phyloP scores from a whole-genome alignment of 176 grass and related monocot genomes.

The Hordeum marinum region DNA sequence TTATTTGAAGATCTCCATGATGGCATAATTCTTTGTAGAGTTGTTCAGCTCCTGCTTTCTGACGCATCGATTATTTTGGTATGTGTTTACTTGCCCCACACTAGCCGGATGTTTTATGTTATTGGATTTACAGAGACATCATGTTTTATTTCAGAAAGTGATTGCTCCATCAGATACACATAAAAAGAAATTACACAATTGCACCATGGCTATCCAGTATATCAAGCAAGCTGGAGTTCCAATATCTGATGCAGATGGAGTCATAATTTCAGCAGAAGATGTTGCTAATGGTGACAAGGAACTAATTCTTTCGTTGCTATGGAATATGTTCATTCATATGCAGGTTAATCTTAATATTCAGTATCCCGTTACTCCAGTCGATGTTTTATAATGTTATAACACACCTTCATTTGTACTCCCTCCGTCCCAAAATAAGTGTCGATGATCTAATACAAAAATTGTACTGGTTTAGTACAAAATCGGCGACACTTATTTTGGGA shows the following conservation, averaged over 20 bases:
- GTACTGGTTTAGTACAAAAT: too few species aligned
- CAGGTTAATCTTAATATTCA: conserved; percentile 37
- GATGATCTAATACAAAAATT: too few species aligned
- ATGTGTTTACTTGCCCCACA: background rate
- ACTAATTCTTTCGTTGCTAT: conserved; percentile 50
- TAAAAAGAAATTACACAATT: conserved; percentile 66
- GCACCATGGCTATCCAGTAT: conserved; percentile 38
- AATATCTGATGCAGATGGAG: conserved; percentile 49
- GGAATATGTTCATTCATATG: conserved; percentile 52
- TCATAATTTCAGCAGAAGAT: conserved; percentile 49
- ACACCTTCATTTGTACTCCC: background rate
- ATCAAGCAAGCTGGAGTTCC: conserved; percentile 41
- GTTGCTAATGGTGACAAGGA: conserved; percentile 56
- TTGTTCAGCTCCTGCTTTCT: conserved; percentile 48
- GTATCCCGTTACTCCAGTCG: background rate
- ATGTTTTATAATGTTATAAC: background rate
- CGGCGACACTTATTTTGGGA: too few species aligned
- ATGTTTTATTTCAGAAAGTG: conserved; percentile 43
- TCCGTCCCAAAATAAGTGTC: too few species aligned
- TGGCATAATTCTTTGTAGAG: conserved; percentile 62
- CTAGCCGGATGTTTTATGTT: background rate
- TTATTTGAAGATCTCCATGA: conserved; percentile 73
- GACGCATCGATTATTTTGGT: conserved; percentile 54
- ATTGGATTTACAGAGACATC: conserved; percentile 14
- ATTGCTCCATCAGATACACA: conserved; percentile 46